These are phyloP conservation scores for Chaetomium sp. DNA, from an alignment of 2,329 filamentous ascomycete species.

Conservation along the genomic window DNA sequence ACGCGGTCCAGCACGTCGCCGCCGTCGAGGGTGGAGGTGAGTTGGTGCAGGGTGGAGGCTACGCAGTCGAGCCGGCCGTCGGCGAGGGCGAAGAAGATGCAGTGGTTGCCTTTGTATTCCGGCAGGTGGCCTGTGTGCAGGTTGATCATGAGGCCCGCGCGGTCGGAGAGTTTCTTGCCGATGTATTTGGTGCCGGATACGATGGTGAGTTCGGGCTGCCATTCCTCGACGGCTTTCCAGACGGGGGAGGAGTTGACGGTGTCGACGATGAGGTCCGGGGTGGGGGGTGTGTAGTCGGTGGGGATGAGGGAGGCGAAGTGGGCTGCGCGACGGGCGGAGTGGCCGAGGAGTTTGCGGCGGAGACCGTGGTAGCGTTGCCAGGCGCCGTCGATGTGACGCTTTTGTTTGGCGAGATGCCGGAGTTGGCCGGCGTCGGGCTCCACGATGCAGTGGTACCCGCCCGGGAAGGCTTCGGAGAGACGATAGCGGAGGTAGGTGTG, in stretches of 20 bases:
- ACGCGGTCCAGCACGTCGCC: background rate
- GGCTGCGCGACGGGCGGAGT: background rate
- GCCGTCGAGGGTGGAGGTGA: background rate
- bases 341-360: background rate
- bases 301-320: background rate
- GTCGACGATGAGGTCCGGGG: background rate
- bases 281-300: background rate
- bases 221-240: background rate
- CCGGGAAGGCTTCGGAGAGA: background rate
- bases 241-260: background rate
- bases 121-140: background rate
- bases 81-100: background rate
- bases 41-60: background rate
- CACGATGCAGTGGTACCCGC: background rate
- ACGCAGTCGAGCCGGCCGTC: background rate
- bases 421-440: background rate
- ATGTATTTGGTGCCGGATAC: background rate
- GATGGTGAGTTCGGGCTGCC: background rate
- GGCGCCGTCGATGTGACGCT: background rate
- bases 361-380: background rate
- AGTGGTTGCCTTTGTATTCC: background rate
- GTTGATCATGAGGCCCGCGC: background rate
- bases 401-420: background rate
- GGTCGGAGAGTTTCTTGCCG: background rate
- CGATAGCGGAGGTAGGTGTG: slow-evolving; percentile 1